Base-by-base conservation (phyloP, 768 basidiomycete species). In the Lyophyllum atratum region DNA sequence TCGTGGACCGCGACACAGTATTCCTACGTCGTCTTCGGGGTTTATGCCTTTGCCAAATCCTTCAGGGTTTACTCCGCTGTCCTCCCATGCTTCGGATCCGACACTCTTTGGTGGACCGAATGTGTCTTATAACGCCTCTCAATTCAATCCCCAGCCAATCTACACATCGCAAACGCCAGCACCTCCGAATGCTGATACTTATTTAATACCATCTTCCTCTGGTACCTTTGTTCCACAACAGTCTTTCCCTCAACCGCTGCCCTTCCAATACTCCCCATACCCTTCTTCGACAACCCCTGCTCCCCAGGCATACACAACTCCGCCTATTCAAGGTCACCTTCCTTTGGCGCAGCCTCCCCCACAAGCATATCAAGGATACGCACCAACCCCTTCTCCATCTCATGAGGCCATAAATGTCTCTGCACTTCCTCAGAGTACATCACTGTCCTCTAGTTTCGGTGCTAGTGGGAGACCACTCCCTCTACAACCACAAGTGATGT, bases 1-100 rank as follows among this genome's bases (percentile, higher is more conserved):
- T 26, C 78, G 79, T 61, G 83, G 82, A 31, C 83, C 88, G 12
- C 78, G 90, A 51, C 85, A 87, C 61, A 90, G 86, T 62, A 73
- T 89, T 56, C 87, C 89, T 19, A 65, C 81, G 0, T 72, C 84
- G 7, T 85, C 89, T 0, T 88, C 89, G 11, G 89, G 90, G 12
- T 92, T 90, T 63, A 73, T 83, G 52, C 85, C 89, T 37, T 65
- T 87, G 44, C 67, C 78, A 25, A 77, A 70, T 37, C 64, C 77
- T 12, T 70, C 78, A 6, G 68, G 72, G 48, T 80, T 78, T 63
- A 54, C 67, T n/a, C 70, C 76, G 21, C 64, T 74, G 52, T 61
- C 74, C n/a, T 76, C 81, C 42, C 80, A 81, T 62, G 73, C 78
- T 17, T 75, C 80, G 21, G 70, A 69, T 34, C 59, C 64, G 28